Evolutionary conservation across 495 filamentous ascomycete genomes (phyloP).

Genomic region (Apodospora peruviana): DNA sequence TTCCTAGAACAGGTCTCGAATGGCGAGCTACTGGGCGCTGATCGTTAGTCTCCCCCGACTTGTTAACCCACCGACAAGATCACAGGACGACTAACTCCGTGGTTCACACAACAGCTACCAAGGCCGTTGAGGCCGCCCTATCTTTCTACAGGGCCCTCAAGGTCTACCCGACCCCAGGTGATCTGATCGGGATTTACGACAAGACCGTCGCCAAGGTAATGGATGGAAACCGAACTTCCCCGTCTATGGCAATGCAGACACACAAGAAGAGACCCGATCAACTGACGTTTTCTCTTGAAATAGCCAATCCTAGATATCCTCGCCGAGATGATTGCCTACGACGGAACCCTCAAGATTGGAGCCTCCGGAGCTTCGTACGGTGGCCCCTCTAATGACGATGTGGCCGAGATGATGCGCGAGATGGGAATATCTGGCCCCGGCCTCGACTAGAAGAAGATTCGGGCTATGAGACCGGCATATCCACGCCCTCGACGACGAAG

Average conservation of each 20-base stretch:
- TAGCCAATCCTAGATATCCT: slow-evolving; percentile 89
- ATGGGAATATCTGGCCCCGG: slow-evolving; percentile 35
- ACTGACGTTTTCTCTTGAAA: neutral
- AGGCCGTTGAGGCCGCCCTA: slow-evolving; percentile 77
- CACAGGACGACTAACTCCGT: neutral
- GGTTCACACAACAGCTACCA: slow-evolving; percentile 47
- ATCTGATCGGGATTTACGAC: slow-evolving; percentile 94
- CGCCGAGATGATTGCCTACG: slow-evolving; percentile 95
- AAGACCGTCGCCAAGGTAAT: slow-evolving; percentile 88
- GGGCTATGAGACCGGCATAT: too few species aligned
- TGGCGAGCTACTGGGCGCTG: slow-evolving; percentile 67
- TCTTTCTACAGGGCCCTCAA: slow-evolving; percentile 97
- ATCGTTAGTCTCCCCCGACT: slow-evolving; percentile 31
- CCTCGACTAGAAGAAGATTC: slow-evolving; percentile 35
- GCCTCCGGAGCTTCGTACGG: slow-evolving; percentile 41
- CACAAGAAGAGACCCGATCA: neutral
- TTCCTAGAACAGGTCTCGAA: slow-evolving; percentile 91
- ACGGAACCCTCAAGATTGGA: slow-evolving; percentile 64
- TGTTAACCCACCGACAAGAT: neutral
- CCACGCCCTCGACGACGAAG: too few species aligned
- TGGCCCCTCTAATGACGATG: slow-evolving; percentile 22
- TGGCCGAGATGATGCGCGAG: slow-evolving; percentile 32
- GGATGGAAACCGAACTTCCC: neutral
- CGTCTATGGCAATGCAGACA: neutral
- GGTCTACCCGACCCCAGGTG: slow-evolving; percentile 90